Percentiles rank a stretch among this genome's conserved stretches.
These are phyloP conservation scores for Oxyria digyna DNA, from an alignment of 148 eudicot genomes.

Conservation along the genomic window DNA sequence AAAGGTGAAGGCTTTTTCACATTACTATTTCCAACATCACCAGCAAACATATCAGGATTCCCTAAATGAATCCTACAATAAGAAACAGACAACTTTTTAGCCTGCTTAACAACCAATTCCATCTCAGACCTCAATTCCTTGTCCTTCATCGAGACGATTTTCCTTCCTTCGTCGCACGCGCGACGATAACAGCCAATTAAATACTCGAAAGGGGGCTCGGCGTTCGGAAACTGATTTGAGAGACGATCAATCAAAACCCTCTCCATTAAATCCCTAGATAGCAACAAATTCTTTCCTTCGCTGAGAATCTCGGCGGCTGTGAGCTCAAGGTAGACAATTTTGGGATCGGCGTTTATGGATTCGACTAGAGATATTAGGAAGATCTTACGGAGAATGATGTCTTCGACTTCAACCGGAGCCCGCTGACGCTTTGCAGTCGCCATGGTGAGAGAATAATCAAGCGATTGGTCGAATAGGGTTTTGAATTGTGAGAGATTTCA, in stretches of 20 bases:
- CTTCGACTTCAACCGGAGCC: conserved; percentile 68
- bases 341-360: conserved; percentile 48
- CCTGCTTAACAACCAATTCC: conserved; percentile 48
- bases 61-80: conserved; percentile 85
- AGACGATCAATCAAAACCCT: conserved; percentile 76
- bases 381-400: conserved; percentile 67
- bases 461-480: conserved; percentile 1
- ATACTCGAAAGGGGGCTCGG: conserved; percentile 67
- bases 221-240: conserved; percentile 39
- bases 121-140: conserved; percentile 49
- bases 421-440: conserved; percentile 57
- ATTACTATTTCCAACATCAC: conserved; percentile 18
- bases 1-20: conserved; percentile 38
- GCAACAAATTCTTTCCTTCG: conserved; percentile 54
- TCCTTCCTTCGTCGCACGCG: conserved; percentile 68
- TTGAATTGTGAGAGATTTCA: not conserved
- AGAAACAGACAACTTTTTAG: conserved; percentile 55
- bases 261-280: conserved; percentile 67
- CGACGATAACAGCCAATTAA: conserved; percentile 55
- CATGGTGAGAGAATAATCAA: conserved; percentile 18
- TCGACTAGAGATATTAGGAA: conserved; percentile 56
- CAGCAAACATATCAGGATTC: conserved; percentile 75
- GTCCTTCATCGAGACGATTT: conserved; percentile 68
- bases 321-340: conserved; percentile 59
- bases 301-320: conserved; percentile 89